phyloP scores from a whole-genome alignment of 2,329 filamentous ascomycete species.

The Helminthosporium solani region DNA sequence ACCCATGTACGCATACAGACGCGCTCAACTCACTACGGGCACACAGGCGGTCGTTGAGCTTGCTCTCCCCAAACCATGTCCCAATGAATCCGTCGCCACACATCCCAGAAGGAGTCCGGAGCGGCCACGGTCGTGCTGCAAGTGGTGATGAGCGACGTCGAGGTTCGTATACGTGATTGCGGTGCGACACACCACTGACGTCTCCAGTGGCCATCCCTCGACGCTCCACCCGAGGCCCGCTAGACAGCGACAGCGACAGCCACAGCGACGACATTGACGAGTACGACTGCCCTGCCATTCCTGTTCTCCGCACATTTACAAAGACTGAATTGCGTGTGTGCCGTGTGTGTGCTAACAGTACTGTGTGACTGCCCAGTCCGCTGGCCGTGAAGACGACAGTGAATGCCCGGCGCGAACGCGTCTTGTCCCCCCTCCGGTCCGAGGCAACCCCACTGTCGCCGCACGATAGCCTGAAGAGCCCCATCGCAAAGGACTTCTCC shows the following conservation, averaged over 20 bases:
- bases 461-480: conserved; percentile 19
- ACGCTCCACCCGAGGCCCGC: conserved; percentile 73
- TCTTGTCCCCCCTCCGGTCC: conserved; percentile 22
- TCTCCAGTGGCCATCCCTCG: conserved; percentile 59
- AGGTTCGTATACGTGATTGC: conserved; percentile 13
- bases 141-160: conserved; percentile 36
- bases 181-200: neutral
- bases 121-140: conserved; percentile 30
- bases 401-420: conserved; percentile 14
- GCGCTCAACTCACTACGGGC: too few species aligned
- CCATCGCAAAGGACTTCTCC: conserved; percentile 67
- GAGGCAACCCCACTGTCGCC: conserved; percentile 19
- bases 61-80: neutral
- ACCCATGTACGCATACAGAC: too few species aligned
- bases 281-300: conserved; percentile 51
- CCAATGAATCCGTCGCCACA: conserved; percentile 15
- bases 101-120: conserved; percentile 12
- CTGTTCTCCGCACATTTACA: neutral
- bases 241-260: conserved; percentile 67
- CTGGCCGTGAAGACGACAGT: conserved; percentile 16
- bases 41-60: too few species aligned
- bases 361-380: conserved; percentile 24
- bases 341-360: conserved; percentile 14
- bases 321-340: too few species aligned
- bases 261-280: conserved; percentile 69